Evolutionary conservation across 257 asterid genomes (phyloP).

Genomic region (Solanum pimpinellifolium): DNA sequence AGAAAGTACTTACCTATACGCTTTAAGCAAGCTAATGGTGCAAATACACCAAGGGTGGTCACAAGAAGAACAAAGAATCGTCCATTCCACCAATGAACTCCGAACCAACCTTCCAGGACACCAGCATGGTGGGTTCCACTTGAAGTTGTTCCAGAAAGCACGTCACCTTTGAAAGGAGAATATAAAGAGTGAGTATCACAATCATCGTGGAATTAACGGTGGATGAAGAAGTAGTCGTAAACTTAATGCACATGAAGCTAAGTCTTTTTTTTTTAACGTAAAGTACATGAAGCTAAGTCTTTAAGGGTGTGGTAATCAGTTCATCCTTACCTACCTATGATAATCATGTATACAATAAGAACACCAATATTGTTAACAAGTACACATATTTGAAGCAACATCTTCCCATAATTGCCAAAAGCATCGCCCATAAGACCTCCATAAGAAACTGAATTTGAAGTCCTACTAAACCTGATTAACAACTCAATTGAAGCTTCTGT

Average conservation of each 20-base stretch:
- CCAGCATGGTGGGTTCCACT: conserved; percentile 67
- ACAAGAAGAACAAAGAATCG: conserved; percentile 51
- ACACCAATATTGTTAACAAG: conserved; percentile 70
- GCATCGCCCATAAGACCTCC: conserved; percentile 79
- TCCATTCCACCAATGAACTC: conserved; percentile 68
- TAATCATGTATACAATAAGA: conserved; percentile 79
- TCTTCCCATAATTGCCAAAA: conserved; percentile 59
- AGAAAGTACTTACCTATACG: conserved; percentile 49
- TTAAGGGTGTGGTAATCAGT: background rate
- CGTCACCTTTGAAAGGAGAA: conserved; percentile 49
- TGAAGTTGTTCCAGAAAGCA: conserved; percentile 71
- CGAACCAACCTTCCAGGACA: conserved; percentile 78
- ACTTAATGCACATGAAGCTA: background rate
- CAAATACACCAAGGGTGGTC: conserved; percentile 58
- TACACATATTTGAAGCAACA: conserved; percentile 56
- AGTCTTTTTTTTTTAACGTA: background rate
- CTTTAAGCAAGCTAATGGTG: conserved; percentile 77
- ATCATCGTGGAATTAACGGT: background rate
- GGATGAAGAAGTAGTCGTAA: background rate
- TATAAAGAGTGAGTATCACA: background rate
- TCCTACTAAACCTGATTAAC: conserved; percentile 56
- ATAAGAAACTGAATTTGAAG: conserved; percentile 58
- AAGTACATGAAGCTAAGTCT: background rate
- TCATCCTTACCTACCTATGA: conserved; percentile 39
- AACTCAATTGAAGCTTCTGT: conserved; percentile 69